phyloP scores from a whole-genome alignment of 2,329 filamentous ascomycete species.

The Endoconidiophora laricicola region DNA sequence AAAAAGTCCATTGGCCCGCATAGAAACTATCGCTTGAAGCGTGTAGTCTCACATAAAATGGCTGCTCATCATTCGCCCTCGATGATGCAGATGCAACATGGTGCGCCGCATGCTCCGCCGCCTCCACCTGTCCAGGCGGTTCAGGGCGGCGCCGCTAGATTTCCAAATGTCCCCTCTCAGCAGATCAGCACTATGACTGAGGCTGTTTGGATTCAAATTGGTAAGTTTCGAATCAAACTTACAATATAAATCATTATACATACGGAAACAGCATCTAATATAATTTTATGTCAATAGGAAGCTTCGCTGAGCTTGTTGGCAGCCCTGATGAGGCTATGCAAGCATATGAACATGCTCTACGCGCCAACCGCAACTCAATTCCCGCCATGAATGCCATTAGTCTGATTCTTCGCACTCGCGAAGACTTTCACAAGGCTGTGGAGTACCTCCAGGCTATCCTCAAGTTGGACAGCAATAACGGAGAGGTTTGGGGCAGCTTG shows the following conservation, averaged over 20 bases:
- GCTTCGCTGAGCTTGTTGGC: constrained; percentile 71
- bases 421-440: constrained; percentile 85
- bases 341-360: constrained; percentile 79
- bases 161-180: constrained; percentile 39
- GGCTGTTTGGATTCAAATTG: constrained; percentile 79
- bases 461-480: constrained; percentile 75
- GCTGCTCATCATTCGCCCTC: constrained; percentile 70
- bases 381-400: constrained; percentile 90
- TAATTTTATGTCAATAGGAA: constrained; percentile 37
- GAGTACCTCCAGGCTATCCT: constrained; percentile 85
- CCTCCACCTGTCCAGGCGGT: constrained; percentile 34
- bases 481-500: constrained; percentile 90
- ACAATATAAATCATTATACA: not conserved
- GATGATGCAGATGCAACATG: constrained; percentile 53
- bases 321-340: constrained; percentile 77
- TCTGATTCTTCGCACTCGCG: constrained; percentile 74
- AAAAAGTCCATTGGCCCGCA: not conserved
- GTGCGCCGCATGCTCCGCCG: constrained; percentile 46
- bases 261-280: not conserved
- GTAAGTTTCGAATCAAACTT: constrained; percentile 34
- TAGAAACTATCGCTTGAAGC: not conserved
- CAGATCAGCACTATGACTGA: constrained; percentile 70
- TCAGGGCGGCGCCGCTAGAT: constrained; percentile 37
- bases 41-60: constrained; percentile 28
- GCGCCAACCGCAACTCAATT: constrained; percentile 76